Base-by-base conservation (phyloP, 2,329 filamentous ascomycete genomes). In the Orbilia ellipsospora region DNA sequence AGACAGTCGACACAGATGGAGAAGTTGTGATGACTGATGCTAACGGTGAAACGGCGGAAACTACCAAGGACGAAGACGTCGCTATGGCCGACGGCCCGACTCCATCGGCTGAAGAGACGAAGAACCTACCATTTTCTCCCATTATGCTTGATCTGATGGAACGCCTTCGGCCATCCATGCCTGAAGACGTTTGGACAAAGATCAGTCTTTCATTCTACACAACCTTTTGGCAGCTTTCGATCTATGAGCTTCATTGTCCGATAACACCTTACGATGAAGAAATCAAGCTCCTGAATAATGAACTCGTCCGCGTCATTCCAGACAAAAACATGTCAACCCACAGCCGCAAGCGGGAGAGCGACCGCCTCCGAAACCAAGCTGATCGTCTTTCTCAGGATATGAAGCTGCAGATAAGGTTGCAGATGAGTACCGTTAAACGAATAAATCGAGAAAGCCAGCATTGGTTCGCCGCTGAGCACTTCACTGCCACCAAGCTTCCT, bases 191-290 rank as follows among this genome's bases (percentile, higher is more conserved):
- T 4, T 93, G 90, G 86, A 84, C 88, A 10, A 88, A 88, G 59
- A 87, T 97, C 61, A 93, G 89, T 51, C 86, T 93, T 0, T 89
- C 92, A 31, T 94, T 97, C 81, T 97, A 93, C 80, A 88, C 92
- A 51, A 92, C 91, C 0, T 99, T 99, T 83, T 99, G 95, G 95
- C 90, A 94, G 60, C 85, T 97, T 12, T 90, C 93, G 28, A 87
- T 96, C 2, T 89, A 91, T 54, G 94, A 99, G 81, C 85, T 97
- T 69, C 88, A 88, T 68, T 89, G 94, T 77, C 92, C 92, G 0
- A 88, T 88, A 76, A 87, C 89, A 40, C 91, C 90, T 74, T 99
- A 99, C 81, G 87, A 91, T 56, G 87, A 89, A 15, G 93, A 96
- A 80, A 89, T 90, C 42, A 87, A 88, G 18, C 87, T 89, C 7